These are phyloP conservation scores for Phytomonas francai DNA, from an alignment of 208 protist species.

Conservation along the genomic window DNA sequence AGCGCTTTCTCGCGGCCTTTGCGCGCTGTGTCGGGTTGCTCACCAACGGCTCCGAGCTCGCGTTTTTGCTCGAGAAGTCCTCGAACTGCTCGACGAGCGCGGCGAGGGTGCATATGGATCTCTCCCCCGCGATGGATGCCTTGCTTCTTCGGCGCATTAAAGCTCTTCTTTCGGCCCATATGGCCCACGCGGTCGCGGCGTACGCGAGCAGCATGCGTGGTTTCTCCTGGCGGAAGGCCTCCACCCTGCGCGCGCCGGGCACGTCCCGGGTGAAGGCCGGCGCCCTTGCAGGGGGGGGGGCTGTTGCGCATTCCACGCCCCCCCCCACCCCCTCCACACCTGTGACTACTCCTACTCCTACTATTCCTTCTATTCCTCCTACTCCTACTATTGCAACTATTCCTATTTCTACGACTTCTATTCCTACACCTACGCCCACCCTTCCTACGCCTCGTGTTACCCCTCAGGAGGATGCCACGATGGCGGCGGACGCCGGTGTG, in stretches of 20 bases:
- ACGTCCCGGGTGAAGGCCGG: background rate
- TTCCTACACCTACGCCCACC: too few species aligned
- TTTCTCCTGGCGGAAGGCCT: constrained; percentile 30
- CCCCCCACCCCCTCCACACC: too few species aligned
- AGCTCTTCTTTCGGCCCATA: constrained; percentile 48
- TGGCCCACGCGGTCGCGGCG: constrained; percentile 33
- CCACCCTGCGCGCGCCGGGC: background rate
- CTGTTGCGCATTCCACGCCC: too few species aligned
- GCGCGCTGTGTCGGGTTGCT: constrained; percentile 31
- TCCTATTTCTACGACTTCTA: too few species aligned
- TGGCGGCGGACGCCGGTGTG: constrained; percentile 3
- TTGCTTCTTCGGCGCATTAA: constrained; percentile 39
- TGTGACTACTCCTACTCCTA: constrained; percentile 6
- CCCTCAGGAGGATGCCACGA: too few species aligned
- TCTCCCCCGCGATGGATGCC: constrained; percentile 34
- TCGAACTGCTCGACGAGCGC: constrained; percentile 23
- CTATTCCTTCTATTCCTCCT: background rate
- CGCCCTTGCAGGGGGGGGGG: too few species aligned
- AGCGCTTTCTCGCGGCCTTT: constrained; percentile 34
- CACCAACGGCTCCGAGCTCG: constrained; percentile 70
- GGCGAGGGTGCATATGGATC: constrained; percentile 43
- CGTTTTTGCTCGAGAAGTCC: constrained; percentile 68
- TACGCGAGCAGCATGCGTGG: constrained; percentile 60
- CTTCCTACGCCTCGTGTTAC: too few species aligned
- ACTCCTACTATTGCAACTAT: too few species aligned